phyloP scores from a whole-genome alignment of 495 filamentous ascomycete species.

The Halenospora varia region DNA sequence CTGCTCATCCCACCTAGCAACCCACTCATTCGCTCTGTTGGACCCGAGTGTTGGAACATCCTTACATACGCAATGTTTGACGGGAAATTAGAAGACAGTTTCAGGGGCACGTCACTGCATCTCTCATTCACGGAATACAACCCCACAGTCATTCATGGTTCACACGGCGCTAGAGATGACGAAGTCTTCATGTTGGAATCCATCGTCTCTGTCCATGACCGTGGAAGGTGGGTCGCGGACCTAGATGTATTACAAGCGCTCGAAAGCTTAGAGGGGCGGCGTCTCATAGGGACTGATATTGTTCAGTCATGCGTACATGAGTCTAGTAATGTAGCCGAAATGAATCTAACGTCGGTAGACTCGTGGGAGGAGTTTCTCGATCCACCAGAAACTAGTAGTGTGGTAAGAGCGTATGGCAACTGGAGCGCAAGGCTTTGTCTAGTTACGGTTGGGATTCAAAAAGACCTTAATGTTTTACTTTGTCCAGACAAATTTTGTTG shows the following conservation, averaged over 20 bases:
- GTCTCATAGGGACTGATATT: too few relatives aligned
- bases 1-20: slow-evolving; percentile 27
- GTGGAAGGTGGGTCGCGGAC: slow-evolving; percentile 34
- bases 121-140: slow-evolving; percentile 34
- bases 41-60: slow-evolving; percentile 13
- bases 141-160: slow-evolving; percentile 21
- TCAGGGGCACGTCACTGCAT: slow-evolving; percentile 32
- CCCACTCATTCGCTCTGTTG: slow-evolving; percentile 10
- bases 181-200: slow-evolving; percentile 31
- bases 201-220: slow-evolving; percentile 29
- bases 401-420: not conserved
- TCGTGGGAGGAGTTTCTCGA: not conserved
- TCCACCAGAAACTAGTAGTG: not conserved
- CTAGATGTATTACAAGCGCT: slow-evolving; percentile 33
- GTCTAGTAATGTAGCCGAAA: too few relatives aligned
- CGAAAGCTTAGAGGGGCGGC: too few relatives aligned
- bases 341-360: not conserved
- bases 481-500: too few relatives aligned
- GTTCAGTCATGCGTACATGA: too few relatives aligned
- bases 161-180: slow-evolving; percentile 19
- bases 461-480: too few relatives aligned
- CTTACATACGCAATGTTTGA: slow-evolving; percentile 28
- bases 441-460: not conserved
- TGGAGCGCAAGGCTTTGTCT: not conserved
- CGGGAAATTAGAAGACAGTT: slow-evolving; percentile 24